Evolutionary conservation across 108 stramenopile species (phyloP), one percentile per base, ranked within the genome.

Genomic region (Cyclotella sp.): DNA sequence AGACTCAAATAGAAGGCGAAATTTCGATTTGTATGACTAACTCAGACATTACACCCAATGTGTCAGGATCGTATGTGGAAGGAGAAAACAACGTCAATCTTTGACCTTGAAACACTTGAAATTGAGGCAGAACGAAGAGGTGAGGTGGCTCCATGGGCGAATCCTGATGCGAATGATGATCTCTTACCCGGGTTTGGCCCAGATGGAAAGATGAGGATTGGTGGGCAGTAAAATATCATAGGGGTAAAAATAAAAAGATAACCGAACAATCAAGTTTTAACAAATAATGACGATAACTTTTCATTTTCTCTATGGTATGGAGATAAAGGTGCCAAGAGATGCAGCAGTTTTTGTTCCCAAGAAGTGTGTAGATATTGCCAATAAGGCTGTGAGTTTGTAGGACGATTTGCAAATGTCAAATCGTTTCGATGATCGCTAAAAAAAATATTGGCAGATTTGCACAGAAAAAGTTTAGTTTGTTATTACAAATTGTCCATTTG

Each of bases 21-120:
- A 1, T 43, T 21, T 29, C 39, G 26, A 52, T 40, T 2, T 15
- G 16, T 45, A 22, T 39, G 1, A 51, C 30, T 62, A 27, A 18
- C 7, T 26, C 12, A 60, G 13, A 39, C 40, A 28, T 19, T 2
- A 21, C 8, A 3, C 19, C 49, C 49, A 51, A 19, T 49, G 57
- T 40, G n/a, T n/a, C 60, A 87, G 79, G 93, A 96, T 78, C 89
- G 89, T 45, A 82, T 80, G 28, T 96, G 90, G 91, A 86, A 90
- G 77, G 91, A 94, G 72, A 81, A 88, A 62, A 93, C 93, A 58
- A 95, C 93, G 7, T 92, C 91, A 12, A 94, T 96, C 70, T 96
- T 94, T 71, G 95, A 96, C 69, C 82, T 96, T 43, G 95, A 94
- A 66, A 78, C 63, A 53, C 89, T 93, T 84, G 95, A 96, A 78